phyloP scores from a whole-genome alignment of 306 rosid genomes.

The Citrullus amarus region DNA sequence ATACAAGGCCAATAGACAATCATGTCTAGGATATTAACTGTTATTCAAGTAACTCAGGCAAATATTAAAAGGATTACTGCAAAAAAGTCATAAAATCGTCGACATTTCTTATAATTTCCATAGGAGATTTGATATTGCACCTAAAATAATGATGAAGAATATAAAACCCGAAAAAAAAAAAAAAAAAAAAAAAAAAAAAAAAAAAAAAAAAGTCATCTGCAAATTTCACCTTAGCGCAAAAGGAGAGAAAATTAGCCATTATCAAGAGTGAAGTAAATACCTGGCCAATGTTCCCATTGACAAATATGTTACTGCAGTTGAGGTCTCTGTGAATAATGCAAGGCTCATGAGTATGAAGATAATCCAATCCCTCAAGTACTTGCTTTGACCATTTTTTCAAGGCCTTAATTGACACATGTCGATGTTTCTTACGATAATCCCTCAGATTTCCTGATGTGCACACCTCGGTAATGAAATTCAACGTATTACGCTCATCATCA shows the following conservation, averaged over 20 bases:
- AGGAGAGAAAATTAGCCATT: not conserved
- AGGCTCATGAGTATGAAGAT: slow-evolving; percentile 82
- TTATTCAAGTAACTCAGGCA: not conserved
- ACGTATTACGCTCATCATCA: slow-evolving; percentile 37
- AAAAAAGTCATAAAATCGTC: not conserved
- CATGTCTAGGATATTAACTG: not conserved
- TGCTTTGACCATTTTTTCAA: slow-evolving; percentile 95
- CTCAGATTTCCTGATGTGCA: slow-evolving; percentile 84
- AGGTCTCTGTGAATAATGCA: slow-evolving; percentile 93
- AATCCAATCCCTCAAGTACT: slow-evolving; percentile 78
- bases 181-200: no score
- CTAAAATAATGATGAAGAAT: not conserved
- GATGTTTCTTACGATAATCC: slow-evolving; percentile 77
- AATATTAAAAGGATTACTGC: not conserved
- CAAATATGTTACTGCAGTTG: slow-evolving; percentile 86
- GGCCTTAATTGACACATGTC: slow-evolving; percentile 66
- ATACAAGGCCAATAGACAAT: not conserved
- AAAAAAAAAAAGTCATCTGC: not conserved
- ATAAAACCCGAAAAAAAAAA: not conserved
- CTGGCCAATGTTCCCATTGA: slow-evolving; percentile 85
- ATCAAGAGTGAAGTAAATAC: slow-evolving; percentile 14
- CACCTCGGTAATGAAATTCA: slow-evolving; percentile 82
- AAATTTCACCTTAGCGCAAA: not conserved
- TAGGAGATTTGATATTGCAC: not conserved
- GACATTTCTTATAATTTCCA: not conserved